Conservation (phyloP, 768 basidiomycete species). For the Suillus hirtellus region DNA sequence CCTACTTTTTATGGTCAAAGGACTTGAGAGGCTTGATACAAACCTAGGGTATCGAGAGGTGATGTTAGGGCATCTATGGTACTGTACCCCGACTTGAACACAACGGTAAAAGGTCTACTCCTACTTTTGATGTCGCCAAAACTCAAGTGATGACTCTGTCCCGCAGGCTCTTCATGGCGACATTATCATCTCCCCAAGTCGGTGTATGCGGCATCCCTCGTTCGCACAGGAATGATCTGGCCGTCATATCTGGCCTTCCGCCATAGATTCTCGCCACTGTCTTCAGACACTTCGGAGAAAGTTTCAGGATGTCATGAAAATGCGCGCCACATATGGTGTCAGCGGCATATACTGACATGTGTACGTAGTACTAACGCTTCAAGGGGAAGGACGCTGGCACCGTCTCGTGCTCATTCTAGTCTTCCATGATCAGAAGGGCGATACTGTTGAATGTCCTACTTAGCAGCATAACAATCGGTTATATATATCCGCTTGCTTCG, state of each 20-base stretch:
- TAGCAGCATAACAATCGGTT: too few species aligned
- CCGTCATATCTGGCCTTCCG: not conserved
- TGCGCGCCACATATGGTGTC: not conserved
- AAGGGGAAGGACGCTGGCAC: too few species aligned
- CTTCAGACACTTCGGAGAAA: not conserved
- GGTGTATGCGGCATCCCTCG: not conserved
- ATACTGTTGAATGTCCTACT: too few species aligned
- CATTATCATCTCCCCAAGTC: not conserved
- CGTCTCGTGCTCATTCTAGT: too few species aligned
- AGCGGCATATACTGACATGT: not conserved
- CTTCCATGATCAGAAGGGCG: too few species aligned
- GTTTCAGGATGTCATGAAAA: not conserved
- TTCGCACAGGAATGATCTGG: not conserved
- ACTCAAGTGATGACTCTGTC: not conserved
- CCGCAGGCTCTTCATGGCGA: not conserved
- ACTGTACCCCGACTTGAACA: not conserved
- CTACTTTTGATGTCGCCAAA: not conserved
- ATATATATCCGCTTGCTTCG: too few species aligned
- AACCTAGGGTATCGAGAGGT: not conserved
- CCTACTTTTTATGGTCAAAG: not conserved
- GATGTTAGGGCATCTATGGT: not conserved
- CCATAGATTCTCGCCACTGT: not conserved
- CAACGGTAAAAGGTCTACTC: not conserved
- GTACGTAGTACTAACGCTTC: too few species aligned
- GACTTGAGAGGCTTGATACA: not conserved